A percentile compares a stretch with the other conserved stretches of the same genome.
Evolutionary conservation across 495 filamentous ascomycete species (phyloP).

Genomic region (Haplographium delicatum): DNA sequence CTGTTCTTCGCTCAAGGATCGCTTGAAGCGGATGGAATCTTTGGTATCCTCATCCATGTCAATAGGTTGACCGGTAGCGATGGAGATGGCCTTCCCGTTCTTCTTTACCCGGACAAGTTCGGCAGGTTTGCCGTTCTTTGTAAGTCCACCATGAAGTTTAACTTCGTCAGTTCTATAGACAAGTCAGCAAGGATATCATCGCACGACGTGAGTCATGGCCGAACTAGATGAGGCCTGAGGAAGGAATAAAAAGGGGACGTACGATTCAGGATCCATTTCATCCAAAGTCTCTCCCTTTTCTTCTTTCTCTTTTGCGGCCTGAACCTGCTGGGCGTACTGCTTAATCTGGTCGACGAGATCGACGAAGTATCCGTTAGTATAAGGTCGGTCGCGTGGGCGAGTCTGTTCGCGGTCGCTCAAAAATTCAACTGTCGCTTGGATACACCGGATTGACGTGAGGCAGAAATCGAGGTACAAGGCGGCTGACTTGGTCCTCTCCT

Average conservation of each 20-base stretch:
- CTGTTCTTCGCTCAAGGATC: conserved; percentile 51
- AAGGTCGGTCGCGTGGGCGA: conserved; percentile 74
- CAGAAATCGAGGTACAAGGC: conserved; percentile 76
- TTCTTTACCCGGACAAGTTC: conserved; percentile 72
- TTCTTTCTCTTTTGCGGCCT: conserved; percentile 43
- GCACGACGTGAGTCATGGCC: not conserved
- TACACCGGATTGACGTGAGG: conserved; percentile 77
- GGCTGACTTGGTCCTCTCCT: conserved; percentile 67
- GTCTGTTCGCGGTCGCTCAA: conserved; percentile 77
- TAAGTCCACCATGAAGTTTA: conserved; percentile 68
- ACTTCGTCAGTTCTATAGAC: conserved; percentile 57
- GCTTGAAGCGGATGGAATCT: conserved; percentile 48
- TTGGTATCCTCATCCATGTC: conserved; percentile 41
- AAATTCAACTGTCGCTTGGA: conserved; percentile 75
- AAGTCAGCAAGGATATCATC: conserved; percentile 32
- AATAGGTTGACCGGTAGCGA: conserved; percentile 54
- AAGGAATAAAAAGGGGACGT: conserved; percentile 26
- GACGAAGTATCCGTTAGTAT: conserved; percentile 89
- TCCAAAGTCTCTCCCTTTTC: conserved; percentile 35
- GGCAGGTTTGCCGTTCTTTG: conserved; percentile 67
- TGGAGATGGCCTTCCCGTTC: conserved; percentile 69
- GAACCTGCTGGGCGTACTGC: conserved; percentile 58
- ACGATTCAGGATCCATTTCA: conserved; percentile 50
- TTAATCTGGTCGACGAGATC: conserved; percentile 85
- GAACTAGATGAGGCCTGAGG: not conserved